Evolutionary conservation across 2,329 filamentous ascomycete genomes (phyloP).

Genomic region (Chaetomium sp.): DNA sequence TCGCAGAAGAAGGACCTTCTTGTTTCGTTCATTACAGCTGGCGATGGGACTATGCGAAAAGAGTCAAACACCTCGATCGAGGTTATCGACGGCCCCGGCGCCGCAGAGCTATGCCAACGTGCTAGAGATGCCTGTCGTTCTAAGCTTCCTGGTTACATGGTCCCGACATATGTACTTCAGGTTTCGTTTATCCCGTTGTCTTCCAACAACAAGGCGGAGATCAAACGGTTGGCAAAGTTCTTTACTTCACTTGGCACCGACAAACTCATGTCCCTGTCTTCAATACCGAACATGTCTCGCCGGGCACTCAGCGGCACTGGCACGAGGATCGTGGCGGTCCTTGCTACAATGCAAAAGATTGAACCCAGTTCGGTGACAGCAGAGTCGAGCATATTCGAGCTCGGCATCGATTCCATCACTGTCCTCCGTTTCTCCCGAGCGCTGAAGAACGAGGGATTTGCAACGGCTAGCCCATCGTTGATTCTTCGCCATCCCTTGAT

Average conservation of each 20-base stretch:
- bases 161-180: constrained; percentile 79
- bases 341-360: constrained; percentile 57
- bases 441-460: constrained; percentile 65
- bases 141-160: constrained; percentile 81
- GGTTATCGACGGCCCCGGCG: constrained; percentile 40
- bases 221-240: constrained; percentile 66
- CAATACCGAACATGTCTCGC: constrained; percentile 45
- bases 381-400: constrained; percentile 74
- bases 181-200: constrained; percentile 76
- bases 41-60: background rate
- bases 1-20: constrained; percentile 79
- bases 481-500: constrained; percentile 66
- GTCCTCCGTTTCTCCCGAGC: constrained; percentile 68
- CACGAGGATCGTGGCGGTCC: constrained; percentile 51
- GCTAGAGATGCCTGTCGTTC: constrained; percentile 67
- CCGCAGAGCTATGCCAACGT: constrained; percentile 45
- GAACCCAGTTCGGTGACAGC: constrained; percentile 46
- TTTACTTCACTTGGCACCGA: constrained; percentile 64
- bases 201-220: constrained; percentile 86
- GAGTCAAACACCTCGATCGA: constrained; percentile 24
- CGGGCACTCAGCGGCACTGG: constrained; percentile 42
- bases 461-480: constrained; percentile 61
- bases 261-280: constrained; percentile 61
- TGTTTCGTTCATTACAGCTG: constrained; percentile 68
- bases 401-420: constrained; percentile 87